Base-by-base conservation (phyloP, 805 yeast species). In the Pichia membranifaciens region DNA sequence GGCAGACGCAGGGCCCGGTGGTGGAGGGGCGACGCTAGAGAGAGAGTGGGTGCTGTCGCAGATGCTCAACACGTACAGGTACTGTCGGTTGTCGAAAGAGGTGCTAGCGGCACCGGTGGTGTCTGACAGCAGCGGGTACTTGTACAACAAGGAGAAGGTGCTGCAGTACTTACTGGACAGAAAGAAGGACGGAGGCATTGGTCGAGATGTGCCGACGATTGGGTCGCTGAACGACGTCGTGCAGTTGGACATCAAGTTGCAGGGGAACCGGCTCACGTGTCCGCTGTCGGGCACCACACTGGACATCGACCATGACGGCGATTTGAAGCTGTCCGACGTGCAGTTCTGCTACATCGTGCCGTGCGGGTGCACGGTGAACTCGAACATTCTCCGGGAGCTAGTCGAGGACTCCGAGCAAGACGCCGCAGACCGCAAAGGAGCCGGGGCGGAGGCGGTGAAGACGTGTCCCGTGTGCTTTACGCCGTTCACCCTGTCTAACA, bases 111-210 rank as follows among this genome's bases (percentile, higher is more conserved):
- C 56, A 5, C 84, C 83, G 0, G 65, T 86, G 1, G 83, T 84
- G 1, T 75, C 87, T 31, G 96, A 88, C 62, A 81, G 71, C 58
- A 66, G 66, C 43, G 96, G 96, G 0, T 59, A 69, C 28, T 57
- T 88, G 4, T 84, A 74, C 61, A 77, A 82, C 53, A 85, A 84
- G 51, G 85, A 80, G 48, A 64, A 80, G 25, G 60, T 85, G 0
- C 57, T 88, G 6, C 82, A 82, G 55, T 70, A 73, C 58, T 58
- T 88, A 4, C 13, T 49, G 7, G 56, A 29, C 54, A 62, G 42
- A 48, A 44, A 43, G 18, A 25, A 10, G 29, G 29, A 25, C 10
- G 29, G 29, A 7, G 29, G n/a, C n/a, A n/a, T n/a, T n/a, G n/a
- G n/a, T n/a, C n/a, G n/a, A n/a, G n/a, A n/a, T n/a, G n/a, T n/a